Conservation (phyloP, 139 green algal species). For the Micromonas commoda region DNA sequence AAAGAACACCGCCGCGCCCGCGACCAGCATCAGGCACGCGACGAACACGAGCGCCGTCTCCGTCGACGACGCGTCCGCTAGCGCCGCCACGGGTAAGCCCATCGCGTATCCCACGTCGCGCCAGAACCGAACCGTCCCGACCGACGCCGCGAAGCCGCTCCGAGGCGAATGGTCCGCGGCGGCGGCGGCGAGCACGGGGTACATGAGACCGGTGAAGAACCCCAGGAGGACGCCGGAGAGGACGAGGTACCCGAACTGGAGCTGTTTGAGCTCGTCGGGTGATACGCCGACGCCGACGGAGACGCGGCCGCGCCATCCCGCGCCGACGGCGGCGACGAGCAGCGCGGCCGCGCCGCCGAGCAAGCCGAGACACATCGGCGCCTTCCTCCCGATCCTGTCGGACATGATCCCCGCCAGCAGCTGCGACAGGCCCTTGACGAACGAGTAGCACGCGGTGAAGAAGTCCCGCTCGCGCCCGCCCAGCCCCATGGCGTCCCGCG, state of each 20-base stretch:
- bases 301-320: neutral
- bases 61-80: slow-evolving; percentile 10
- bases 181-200: slow-evolving; percentile 12
- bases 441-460: slow-evolving; percentile 23
- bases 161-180: slow-evolving; percentile 1
- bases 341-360: slow-evolving; percentile 3
- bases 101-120: slow-evolving; percentile 25
- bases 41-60: neutral
- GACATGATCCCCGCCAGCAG: neutral
- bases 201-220: slow-evolving; percentile 7
- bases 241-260: neutral
- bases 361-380: slow-evolving; percentile 4
- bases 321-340: slow-evolving; percentile 4
- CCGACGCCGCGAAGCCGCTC: neutral
- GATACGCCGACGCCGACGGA: neutral
- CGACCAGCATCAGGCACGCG: neutral
- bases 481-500: neutral
- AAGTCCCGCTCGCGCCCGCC: slow-evolving; percentile 1
- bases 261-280: neutral
- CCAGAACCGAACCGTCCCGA: slow-evolving; percentile 24
- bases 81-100: neutral
- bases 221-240: neutral
- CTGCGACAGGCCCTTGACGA: slow-evolving; percentile 21
- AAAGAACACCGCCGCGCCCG: neutral
- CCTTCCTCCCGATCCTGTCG: neutral